Evolutionary conservation across 352 stramenopile genomes (phyloP), one percentile per base, ranked within the genome.

Genomic region (Peronosclerospora sorghi): DNA sequence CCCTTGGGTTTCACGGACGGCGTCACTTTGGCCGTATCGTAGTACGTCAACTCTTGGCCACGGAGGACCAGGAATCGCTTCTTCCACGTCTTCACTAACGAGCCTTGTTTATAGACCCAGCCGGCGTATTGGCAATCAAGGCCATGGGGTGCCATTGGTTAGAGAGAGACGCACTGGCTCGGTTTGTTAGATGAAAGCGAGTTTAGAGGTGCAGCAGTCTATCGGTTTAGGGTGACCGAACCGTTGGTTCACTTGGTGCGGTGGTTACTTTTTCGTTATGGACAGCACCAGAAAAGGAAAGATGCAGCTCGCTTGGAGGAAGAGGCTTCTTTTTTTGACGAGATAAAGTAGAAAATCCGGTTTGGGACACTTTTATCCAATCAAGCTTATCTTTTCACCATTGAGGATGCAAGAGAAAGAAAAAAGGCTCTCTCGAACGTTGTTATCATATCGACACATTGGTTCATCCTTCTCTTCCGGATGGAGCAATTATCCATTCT

Each of bases 71-170:
- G 82, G 51, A 83, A 91, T 34, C 79, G 75, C 59, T 84, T 83
- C 70, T 91, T 91, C 79, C 79, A 91, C 60, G 76, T 89, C 44
- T 62, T 65, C 32, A 91, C 60, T 10, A 89, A 59, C 20, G 67
- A 84, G 43, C 79, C 79, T 47, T 91, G 76, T 44, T 91, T 91
- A 65, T 74, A 88, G 21, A 87, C 74, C 79, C 79, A 91, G 32
- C 79, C 79, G 48, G 60, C 63, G 49, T 78, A 73, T 32, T 87
- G 59, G 35, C 65, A 67, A 42, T 75, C 61, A 41, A 73, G 42
- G 52, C 61, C 53, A 53, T 61, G 35, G 21, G 55, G 48, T 21
- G 52, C 49, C 59, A 66, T 79, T n/a, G 32, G n/a, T n/a, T n/a
- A n/a, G n/a, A n/a, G n/a, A n/a, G n/a, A n/a, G n/a, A n/a, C n/a